Evolutionary conservation across 179 eudicot genomes (phyloP), one percentile per base, ranked within the genome.

Genomic region (Vitellaria paradoxa): DNA sequence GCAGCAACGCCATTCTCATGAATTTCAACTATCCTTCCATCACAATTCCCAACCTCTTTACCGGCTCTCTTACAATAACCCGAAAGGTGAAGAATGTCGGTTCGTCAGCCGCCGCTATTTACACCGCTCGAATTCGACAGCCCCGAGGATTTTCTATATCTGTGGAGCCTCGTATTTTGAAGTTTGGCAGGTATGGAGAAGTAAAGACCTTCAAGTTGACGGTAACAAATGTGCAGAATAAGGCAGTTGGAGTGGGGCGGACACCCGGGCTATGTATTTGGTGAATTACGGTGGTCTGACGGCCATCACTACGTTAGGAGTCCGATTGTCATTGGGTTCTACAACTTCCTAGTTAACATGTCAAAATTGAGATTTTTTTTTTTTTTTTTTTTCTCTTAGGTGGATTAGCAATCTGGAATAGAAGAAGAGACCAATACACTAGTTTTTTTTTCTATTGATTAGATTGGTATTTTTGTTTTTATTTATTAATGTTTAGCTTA

Each of bases 1-100:
- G 37, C 6, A 12, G 56, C 14, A 63, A 42, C 0, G 37, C 49
- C 21, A 82, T 30, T 57, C 24, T 88, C 45, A 17, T 78, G 5
- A 62, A 88, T 86, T 75, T 89, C 73, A 93, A 93, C 78, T 85
- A 92, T 78, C 97, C 98, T 20, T 89, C 97, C 15, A 88, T 93
- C 11, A 72, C 91, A 0, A 88, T 90, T 40, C 89, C 89, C 26
- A 52, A 73, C 2, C 85, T 88, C 18, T 30, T 30, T 30, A 37
- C 72, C 15, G 82, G 84, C 9, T 23, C 89, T 0, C 80, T 81
- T 17, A 87, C 89, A 5, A 70, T 91, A 8, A 86, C 81, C 5
- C 67, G 97, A 18, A 91, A 20, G 30, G 49, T 93, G 30, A 93
- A 84, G 81, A 93, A 93, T 76, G 94, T 93, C 20, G 97, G 94